These are phyloP conservation scores for Davidsoniella virescens DNA, from an alignment of 2,329 filamentous ascomycete genomes.

Conservation along the genomic window DNA sequence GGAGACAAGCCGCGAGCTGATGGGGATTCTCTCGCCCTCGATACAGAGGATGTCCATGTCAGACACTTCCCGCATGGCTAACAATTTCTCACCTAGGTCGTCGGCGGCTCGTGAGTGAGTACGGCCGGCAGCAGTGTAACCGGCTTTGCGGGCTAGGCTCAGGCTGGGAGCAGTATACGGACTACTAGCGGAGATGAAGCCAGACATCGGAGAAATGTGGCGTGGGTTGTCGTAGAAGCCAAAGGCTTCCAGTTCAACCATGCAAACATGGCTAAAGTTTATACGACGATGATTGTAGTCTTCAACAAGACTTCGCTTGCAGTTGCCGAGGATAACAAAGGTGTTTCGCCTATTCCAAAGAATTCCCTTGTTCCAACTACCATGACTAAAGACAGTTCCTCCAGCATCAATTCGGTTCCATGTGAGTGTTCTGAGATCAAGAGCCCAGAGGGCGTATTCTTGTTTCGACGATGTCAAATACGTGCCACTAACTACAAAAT, in stretches of 20 bases:
- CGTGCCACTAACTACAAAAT: slow-evolving; percentile 94
- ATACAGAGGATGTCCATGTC: slow-evolving; percentile 96
- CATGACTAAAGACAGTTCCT: slow-evolving; percentile 84
- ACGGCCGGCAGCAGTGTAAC: slow-evolving; percentile 57
- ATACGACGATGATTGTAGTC: slow-evolving; percentile 97
- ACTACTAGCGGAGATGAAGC: slow-evolving; percentile 69
- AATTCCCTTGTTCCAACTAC: slow-evolving; percentile 93
- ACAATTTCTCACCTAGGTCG: slow-evolving; percentile 66
- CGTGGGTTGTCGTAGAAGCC: slow-evolving; percentile 93
- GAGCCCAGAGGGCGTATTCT: slow-evolving; percentile 91
- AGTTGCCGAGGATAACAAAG: slow-evolving; percentile 88
- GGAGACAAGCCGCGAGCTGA: slow-evolving; percentile 79
- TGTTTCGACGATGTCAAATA: slow-evolving; percentile 96
- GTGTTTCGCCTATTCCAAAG: slow-evolving; percentile 87
- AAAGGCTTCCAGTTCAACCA: slow-evolving; percentile 94
- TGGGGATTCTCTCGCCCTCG: slow-evolving; percentile 76
- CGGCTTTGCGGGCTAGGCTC: slow-evolving; percentile 42
- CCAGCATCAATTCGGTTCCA: slow-evolving; percentile 96
- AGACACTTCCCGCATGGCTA: slow-evolving; percentile 66
- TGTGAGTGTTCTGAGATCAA: slow-evolving; percentile 72
- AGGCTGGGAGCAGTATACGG: slow-evolving; percentile 42
- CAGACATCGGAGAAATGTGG: slow-evolving; percentile 59
- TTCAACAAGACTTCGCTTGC: slow-evolving; percentile 84
- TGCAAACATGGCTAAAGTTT: slow-evolving; percentile 92
- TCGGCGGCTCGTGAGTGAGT: slow-evolving; percentile 63